These are phyloP conservation scores for Capsella bursapastoris DNA, from an alignment of 345 rosid species.

Conservation along the genomic window DNA sequence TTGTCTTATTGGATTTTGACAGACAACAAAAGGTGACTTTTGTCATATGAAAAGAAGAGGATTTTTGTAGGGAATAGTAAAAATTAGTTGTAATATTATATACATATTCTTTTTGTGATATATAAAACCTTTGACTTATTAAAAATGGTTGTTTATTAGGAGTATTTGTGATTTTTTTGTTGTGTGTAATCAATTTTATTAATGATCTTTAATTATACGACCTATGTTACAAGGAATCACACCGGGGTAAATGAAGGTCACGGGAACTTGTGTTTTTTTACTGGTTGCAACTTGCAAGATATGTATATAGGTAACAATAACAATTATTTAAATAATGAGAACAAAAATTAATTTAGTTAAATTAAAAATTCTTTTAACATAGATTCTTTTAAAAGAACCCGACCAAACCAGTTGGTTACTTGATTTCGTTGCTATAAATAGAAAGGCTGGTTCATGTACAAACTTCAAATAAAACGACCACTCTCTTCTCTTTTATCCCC, in stretches of 20 bases:
- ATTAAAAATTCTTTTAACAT: slow-evolving; percentile 8
- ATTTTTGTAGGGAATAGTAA: too few relatives aligned
- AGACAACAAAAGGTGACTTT: background rate
- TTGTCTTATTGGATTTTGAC: background rate
- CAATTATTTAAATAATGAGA: slow-evolving; percentile 12
- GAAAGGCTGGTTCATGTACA: background rate
- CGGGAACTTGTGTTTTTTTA: background rate
- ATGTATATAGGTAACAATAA: background rate
- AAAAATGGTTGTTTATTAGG: too few relatives aligned
- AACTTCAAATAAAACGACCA: background rate
- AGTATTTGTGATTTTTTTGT: too few relatives aligned
- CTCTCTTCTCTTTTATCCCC: slow-evolving; percentile 4
- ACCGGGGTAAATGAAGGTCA: slow-evolving; percentile 23
- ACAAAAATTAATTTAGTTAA: slow-evolving; percentile 4
- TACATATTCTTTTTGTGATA: too few relatives aligned
- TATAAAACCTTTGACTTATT: too few relatives aligned
- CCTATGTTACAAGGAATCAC: background rate
- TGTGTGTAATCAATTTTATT: too few relatives aligned
- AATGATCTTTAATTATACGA: too few relatives aligned
- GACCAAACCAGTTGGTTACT: slow-evolving; percentile 23
- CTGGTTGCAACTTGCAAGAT: slow-evolving; percentile 17
- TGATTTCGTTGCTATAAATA: slow-evolving; percentile 35
- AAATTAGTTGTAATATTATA: too few relatives aligned
- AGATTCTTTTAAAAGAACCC: slow-evolving; percentile 19
- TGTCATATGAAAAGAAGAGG: background rate